These are phyloP conservation scores for Dactylorhiza incarnata DNA, from an alignment of 106 monocot genomes.

Conservation along the genomic window DNA sequence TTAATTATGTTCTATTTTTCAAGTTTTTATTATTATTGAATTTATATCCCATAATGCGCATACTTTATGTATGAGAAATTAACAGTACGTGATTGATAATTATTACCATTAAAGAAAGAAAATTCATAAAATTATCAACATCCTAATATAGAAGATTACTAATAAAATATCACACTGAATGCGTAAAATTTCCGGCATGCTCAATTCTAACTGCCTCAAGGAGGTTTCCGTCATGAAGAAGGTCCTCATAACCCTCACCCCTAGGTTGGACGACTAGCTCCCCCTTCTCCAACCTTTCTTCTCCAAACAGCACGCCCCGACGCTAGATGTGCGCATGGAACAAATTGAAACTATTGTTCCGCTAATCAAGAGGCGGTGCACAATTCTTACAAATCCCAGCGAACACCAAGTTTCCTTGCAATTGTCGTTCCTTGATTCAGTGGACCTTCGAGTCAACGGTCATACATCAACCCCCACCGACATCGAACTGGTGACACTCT, in stretches of 20 bases:
- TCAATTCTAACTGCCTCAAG: constrained; percentile 42
- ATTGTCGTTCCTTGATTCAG: constrained; percentile 83
- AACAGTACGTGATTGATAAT: no score
- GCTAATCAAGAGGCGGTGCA: constrained; percentile 51
- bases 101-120: no score
- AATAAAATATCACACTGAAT: no score
- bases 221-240: constrained; percentile 68
- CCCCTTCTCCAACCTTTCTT: constrained; percentile 69
- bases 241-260: constrained; percentile 52
- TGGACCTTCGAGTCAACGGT: constrained; percentile 72
- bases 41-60: no score
- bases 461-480: constrained; percentile 36
- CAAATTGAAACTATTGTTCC: constrained; percentile 44
- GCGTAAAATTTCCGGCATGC: constrained; percentile 93
- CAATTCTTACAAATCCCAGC: constrained; percentile 20
- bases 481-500: constrained; percentile 62
- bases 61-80: no score
- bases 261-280: constrained; percentile 76
- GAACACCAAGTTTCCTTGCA: constrained; percentile 18
- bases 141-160: no score
- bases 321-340: constrained; percentile 29
- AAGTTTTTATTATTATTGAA: no score
- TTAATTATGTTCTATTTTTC: no score
- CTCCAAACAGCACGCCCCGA: constrained; percentile 35
- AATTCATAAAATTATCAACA: no score